A percentile compares a stretch with the other conserved stretches of the same genome.
Evolutionary conservation across 345 rosid genomes (phyloP).

Genomic region (Aquilaria malaccensis): DNA sequence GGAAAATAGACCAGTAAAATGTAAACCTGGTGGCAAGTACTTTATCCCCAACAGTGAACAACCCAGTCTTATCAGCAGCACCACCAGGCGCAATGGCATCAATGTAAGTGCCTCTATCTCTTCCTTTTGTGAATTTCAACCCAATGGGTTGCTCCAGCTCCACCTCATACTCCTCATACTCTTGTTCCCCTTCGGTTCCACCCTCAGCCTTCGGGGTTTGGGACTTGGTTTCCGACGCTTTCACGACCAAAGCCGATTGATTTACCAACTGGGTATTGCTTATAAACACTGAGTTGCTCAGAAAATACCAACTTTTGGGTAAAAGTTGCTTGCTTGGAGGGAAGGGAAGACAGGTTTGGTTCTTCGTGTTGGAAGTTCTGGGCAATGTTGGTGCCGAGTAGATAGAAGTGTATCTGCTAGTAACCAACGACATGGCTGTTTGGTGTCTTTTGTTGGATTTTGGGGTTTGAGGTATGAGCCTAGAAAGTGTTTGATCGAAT

Average conservation of each 20-base stretch:
- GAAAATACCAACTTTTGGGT: conserved; percentile 14
- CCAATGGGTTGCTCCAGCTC: conserved; percentile 86
- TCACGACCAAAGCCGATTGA: conserved; percentile 25
- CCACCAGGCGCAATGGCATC: conserved; percentile 86
- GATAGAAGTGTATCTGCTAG: conserved; percentile 42
- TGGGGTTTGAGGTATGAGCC: background rate
- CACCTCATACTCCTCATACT: conserved; percentile 75
- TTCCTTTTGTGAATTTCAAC: conserved; percentile 72
- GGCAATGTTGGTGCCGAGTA: conserved; percentile 48
- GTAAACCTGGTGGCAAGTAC: conserved; percentile 90
- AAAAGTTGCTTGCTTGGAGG: conserved; percentile 22
- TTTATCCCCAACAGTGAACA: conserved; percentile 80
- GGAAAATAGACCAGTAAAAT: background rate
- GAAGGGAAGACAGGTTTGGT: conserved; percentile 24
- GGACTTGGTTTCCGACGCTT: conserved; percentile 61
- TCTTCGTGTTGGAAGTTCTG: conserved; percentile 29
- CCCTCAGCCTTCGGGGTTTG: conserved; percentile 30
- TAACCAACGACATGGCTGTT: conserved; percentile 54
- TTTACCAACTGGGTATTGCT: conserved; percentile 35
- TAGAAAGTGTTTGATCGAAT: background rate
- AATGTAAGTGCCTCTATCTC: conserved; percentile 90
- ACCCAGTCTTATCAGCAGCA: conserved; percentile 65
- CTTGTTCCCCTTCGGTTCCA: conserved; percentile 32
- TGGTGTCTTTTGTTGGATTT: conserved; percentile 2
- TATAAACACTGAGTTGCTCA: conserved; percentile 14